Percentiles rank a stretch among this genome's conserved stretches.
Conservation (phyloP, 1,284 basidiomycete genomes). For the Butyriboletus regius region DNA sequence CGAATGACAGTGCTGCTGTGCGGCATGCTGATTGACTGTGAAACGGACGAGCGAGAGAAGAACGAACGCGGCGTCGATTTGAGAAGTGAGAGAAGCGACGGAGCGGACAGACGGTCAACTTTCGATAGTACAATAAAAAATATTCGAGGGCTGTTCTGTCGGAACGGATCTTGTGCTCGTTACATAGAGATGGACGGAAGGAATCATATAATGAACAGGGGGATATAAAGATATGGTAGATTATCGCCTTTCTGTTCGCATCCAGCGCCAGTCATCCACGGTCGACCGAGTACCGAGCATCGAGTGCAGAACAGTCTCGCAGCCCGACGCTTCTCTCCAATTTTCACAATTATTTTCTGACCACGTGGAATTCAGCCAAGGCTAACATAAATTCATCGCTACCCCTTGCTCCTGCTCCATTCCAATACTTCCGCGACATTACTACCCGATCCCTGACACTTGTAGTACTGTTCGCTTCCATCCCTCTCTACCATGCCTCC, state of each 20-base stretch:
- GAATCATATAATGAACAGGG: too few species aligned
- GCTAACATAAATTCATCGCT: conserved; percentile 8
- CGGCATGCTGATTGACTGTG: background rate
- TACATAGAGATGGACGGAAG: background rate
- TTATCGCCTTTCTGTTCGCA: background rate
- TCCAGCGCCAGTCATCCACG: background rate
- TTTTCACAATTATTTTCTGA: conserved; percentile 21
- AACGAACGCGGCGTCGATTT: background rate
- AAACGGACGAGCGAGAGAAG: background rate
- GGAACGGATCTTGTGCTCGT: conserved; percentile 1
- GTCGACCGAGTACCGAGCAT: background rate
- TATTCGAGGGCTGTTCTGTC: background rate
- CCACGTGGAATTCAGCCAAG: conserved; percentile 10
- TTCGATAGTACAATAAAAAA: too few species aligned
- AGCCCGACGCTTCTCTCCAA: too few species aligned
- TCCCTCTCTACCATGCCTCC: conserved; percentile 41
- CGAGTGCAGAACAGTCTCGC: background rate
- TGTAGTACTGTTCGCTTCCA: background rate
- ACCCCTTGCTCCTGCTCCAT: conserved; percentile 16
- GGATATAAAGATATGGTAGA: background rate
- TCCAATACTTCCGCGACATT: conserved; percentile 2
- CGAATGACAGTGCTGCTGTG: background rate
- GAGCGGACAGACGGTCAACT: background rate
- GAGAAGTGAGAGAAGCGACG: background rate
- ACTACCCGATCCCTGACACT: background rate